Evolutionary conservation across 192 early-diverging fungal species (phyloP).

Genomic region (Coemansia sp.): DNA sequence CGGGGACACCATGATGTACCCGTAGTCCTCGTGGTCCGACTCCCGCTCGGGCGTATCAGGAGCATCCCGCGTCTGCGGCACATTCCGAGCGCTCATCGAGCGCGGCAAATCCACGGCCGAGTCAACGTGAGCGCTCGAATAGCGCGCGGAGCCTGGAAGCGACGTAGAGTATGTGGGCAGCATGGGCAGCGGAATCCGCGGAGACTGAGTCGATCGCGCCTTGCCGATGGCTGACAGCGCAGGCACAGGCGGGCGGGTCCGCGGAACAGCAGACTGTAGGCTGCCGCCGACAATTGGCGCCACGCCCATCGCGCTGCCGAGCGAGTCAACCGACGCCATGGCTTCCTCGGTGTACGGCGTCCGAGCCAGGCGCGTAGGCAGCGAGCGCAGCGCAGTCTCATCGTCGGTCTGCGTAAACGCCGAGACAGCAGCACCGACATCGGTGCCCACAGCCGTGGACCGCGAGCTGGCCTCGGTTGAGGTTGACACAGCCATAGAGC

Average conservation of each 20-base stretch:
- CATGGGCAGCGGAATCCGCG: slow-evolving; percentile 15
- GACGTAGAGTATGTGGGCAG: slow-evolving; percentile 15
- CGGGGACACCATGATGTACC: slow-evolving; percentile 51
- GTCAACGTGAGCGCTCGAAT: not conserved
- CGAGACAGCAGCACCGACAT: not conserved
- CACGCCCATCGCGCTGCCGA: not conserved
- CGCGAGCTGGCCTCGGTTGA: not conserved
- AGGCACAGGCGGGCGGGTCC: slow-evolving; percentile 5
- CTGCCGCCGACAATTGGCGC: slow-evolving; percentile 8
- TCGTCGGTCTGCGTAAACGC: not conserved
- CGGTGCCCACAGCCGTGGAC: not conserved
- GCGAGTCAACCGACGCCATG: slow-evolving; percentile 4
- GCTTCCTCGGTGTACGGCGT: not conserved
- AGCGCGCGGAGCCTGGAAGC: slow-evolving; percentile 1
- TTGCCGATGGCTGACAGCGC: not conserved
- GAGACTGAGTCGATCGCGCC: slow-evolving; percentile 7
- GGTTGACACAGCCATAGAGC: not conserved
- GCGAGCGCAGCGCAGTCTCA: not conserved
- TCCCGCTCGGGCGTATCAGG: slow-evolving; percentile 7
- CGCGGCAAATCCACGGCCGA: slow-evolving; percentile 8
- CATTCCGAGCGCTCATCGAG: not conserved
- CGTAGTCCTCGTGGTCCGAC: slow-evolving; percentile 49
- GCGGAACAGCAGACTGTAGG: not conserved
- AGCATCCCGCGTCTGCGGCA: not conserved
- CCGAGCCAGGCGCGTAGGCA: not conserved